Percentiles rank a stretch among this genome's conserved stretches.
These are phyloP conservation scores for Quercus lobata DNA, from an alignment of 331 rosid species.

Conservation along the genomic window DNA sequence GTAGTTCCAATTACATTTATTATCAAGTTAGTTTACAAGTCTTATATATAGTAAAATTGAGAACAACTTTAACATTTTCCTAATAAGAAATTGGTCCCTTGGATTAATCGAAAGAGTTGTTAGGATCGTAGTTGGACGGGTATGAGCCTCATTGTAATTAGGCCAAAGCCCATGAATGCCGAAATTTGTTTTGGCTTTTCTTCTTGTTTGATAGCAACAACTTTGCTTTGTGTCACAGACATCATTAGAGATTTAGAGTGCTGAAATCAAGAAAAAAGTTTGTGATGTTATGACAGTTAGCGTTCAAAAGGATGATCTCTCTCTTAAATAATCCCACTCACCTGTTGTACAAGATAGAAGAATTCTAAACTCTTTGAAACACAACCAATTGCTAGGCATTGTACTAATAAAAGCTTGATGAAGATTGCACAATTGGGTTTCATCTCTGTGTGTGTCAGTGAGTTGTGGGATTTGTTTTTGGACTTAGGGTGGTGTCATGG, in stretches of 20 bases:
- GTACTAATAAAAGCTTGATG: constrained; percentile 31
- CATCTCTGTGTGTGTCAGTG: constrained; percentile 13
- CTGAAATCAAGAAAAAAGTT: background rate
- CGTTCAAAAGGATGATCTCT: too few species aligned
- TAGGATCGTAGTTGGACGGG: constrained; percentile 31
- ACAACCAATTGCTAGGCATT: constrained; percentile 26
- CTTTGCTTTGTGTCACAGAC: constrained; percentile 44
- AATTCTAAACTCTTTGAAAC: constrained; percentile 49
- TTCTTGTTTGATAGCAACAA: constrained; percentile 52
- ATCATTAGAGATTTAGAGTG: background rate
- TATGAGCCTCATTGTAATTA: constrained; percentile 33
- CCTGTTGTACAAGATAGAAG: constrained; percentile 60
- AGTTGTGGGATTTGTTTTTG: background rate
- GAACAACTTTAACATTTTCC: too few species aligned
- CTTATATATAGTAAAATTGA: too few species aligned
- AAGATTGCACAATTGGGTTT: constrained; percentile 10
- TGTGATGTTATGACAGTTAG: background rate
- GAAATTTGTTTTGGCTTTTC: constrained; percentile 52
- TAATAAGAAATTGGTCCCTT: constrained; percentile 13
- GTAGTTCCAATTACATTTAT: too few species aligned
- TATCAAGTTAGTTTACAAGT: too few species aligned
- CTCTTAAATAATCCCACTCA: background rate
- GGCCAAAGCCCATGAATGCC: constrained; percentile 66
- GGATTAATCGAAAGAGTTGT: constrained; percentile 29
- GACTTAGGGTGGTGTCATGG: background rate